Conservation (phyloP, 2,329 filamentous ascomycete genomes). For the Venturia oleaginea region DNA sequence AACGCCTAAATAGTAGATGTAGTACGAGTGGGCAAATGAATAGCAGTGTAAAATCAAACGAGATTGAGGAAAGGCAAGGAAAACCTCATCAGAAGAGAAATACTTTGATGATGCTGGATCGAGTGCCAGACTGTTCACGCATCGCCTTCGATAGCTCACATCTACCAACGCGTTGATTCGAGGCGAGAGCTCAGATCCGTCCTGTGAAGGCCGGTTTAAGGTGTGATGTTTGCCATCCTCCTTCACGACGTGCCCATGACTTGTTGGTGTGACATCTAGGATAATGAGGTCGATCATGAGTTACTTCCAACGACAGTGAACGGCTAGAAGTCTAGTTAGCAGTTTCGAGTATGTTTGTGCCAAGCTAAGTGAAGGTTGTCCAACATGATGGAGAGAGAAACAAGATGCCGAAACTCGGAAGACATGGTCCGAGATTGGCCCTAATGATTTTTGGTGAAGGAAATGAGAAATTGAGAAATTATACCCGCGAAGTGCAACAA, state of each 20-base stretch:
- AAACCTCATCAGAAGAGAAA: background rate
- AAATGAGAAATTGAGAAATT: background rate
- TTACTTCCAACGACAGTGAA: background rate
- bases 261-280: constrained; percentile 15
- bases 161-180: background rate
- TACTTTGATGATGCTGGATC: too few species aligned
- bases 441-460: background rate
- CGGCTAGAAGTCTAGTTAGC: background rate
- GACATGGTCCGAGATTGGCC: background rate
- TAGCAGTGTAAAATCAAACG: background rate
- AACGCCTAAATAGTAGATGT: background rate
- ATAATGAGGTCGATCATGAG: background rate
- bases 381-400: background rate
- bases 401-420: background rate
- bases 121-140: background rate
- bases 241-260: background rate
- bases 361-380: background rate
- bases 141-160: background rate
- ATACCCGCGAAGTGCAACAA: background rate
- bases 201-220: background rate
- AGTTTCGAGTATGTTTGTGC: background rate
- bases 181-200: background rate
- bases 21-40: background rate
- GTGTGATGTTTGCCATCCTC: background rate
- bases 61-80: background rate